Evolutionary conservation across 2,329 filamentous ascomycete genomes (phyloP), one percentile per base, ranked within the genome.

Genomic region (Colletotrichum cordylinicola): DNA sequence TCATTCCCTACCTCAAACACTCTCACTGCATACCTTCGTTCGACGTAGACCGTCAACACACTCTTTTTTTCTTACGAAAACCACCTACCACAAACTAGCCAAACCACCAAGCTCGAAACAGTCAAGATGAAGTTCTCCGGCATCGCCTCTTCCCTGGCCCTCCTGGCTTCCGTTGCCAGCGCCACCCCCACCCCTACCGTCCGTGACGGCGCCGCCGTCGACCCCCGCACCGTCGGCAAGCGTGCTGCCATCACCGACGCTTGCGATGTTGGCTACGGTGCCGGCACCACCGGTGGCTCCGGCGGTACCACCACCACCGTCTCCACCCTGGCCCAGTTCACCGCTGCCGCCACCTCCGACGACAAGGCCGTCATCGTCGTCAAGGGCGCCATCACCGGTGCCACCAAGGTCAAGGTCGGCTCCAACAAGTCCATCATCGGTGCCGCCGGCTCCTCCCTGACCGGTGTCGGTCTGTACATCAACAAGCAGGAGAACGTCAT

Each of bases 401-500:
- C 80, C 24, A 83, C 81, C 48, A 83, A 86, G 77, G 84, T 87
- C 73, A 80, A 82, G 24, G 84, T 89, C 55, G 82, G 82, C 52
- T 87, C 86, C 61, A 84, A 89, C 82, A 88, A 87, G 80, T 86
- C 83, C 74, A 87, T 89, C 70, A 82, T 89, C 35, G 87, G 87
- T 61, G 83, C 81, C 6, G 18, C 78, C 2, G 83, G 83, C 71
- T 80, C 82, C 65, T 82, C 85, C 81, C 80, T 88, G 77, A 85
- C 81, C 37, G 87, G 88, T 37, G 80, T 89, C 66, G 90, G 90
- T 31, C 82, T 92, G 69, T 87, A 88, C 77, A 86, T 93, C 83
- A 87, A 88, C 78, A 84, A 85, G 56, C 84, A 86, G 48, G 85
- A 82, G 72, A 93, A 93, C 81, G 90, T 93, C 74, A 93, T 93